Percentiles rank a stretch among this genome's conserved stretches.
Conservation (phyloP, 345 rosid genomes). For the Trapa bicornis region DNA sequence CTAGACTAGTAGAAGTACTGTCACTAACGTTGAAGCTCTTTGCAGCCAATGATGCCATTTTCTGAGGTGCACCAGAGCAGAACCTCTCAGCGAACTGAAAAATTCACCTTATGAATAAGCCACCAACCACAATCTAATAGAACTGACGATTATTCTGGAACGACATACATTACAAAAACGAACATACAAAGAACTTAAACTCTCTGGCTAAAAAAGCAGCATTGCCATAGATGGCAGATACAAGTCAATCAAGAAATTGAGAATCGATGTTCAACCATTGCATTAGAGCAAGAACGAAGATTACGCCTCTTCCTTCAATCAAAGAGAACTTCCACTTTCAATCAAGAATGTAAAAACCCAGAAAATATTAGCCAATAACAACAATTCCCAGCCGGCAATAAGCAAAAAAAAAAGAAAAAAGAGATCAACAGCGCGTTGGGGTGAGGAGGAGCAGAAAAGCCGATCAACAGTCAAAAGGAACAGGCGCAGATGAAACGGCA, state of each 20-base stretch:
- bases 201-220: neutral
- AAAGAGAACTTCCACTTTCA: neutral
- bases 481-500: neutral
- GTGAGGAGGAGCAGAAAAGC: neutral
- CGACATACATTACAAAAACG: neutral
- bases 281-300: too few species aligned
- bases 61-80: constrained; percentile 27
- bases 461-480: neutral
- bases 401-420: neutral
- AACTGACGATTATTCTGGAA: too few species aligned
- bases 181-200: neutral
- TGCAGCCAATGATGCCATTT: constrained; percentile 54
- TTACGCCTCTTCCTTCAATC: too few species aligned
- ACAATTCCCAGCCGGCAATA: neutral
- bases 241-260: too few species aligned
- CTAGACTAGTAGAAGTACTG: constrained; percentile 20
- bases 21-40: constrained; percentile 25
- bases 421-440: too few species aligned
- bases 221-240: too few species aligned
- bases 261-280: too few species aligned
- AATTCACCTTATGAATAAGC: neutral
- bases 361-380: neutral
- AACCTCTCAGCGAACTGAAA: constrained; percentile 1
- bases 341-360: neutral
- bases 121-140: neutral